Evolutionary conservation across 768 basidiomycete species (phyloP).

Genomic region (Piloderma croceum): DNA sequence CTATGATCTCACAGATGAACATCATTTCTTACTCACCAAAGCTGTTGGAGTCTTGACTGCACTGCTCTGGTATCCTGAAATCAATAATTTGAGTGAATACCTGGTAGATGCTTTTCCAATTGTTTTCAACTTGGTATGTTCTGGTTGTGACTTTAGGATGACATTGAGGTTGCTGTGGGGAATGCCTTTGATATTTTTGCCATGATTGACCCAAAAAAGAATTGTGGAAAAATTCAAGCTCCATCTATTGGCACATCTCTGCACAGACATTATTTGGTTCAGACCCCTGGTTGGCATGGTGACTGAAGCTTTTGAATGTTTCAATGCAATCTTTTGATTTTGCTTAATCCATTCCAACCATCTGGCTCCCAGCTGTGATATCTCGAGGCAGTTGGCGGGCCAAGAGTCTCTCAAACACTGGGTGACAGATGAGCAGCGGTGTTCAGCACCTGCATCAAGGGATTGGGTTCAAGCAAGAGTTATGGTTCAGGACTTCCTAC

Average conservation of each 20-base stretch:
- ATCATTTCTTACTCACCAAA: slow-evolving; percentile 23
- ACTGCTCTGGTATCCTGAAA: slow-evolving; percentile 38
- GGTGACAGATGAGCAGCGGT: slow-evolving; percentile 16
- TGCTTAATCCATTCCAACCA: slow-evolving; percentile 39
- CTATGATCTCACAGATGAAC: slow-evolving; percentile 24
- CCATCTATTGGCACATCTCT: slow-evolving; percentile 31
- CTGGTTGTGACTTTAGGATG: slow-evolving; percentile 4
- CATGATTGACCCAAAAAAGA: slow-evolving; percentile 28
- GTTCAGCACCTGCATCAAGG: too few relatives aligned
- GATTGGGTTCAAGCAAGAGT: slow-evolving; percentile 11
- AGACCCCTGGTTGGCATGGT: slow-evolving; percentile 31
- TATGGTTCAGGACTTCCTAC: slow-evolving; percentile 10
- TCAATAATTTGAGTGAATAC: slow-evolving; percentile 33
- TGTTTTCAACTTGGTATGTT: not conserved
- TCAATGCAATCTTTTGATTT: slow-evolving; percentile 36
- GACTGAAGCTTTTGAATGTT: slow-evolving; percentile 35
- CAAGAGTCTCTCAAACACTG: slow-evolving; percentile 20
- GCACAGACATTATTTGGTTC: slow-evolving; percentile 29
- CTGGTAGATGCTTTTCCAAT: slow-evolving; percentile 16
- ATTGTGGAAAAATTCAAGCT: slow-evolving; percentile 32
- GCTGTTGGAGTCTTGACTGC: slow-evolving; percentile 31
- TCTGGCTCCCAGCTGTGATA: slow-evolving; percentile 37
- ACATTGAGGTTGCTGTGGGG: slow-evolving; percentile 11
- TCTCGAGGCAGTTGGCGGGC: slow-evolving; percentile 22
- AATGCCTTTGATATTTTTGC: slow-evolving; percentile 35